These are phyloP conservation scores for Coniochaeta hoffmannii DNA, from an alignment of 2,329 filamentous ascomycete genomes.

Conservation along the genomic window DNA sequence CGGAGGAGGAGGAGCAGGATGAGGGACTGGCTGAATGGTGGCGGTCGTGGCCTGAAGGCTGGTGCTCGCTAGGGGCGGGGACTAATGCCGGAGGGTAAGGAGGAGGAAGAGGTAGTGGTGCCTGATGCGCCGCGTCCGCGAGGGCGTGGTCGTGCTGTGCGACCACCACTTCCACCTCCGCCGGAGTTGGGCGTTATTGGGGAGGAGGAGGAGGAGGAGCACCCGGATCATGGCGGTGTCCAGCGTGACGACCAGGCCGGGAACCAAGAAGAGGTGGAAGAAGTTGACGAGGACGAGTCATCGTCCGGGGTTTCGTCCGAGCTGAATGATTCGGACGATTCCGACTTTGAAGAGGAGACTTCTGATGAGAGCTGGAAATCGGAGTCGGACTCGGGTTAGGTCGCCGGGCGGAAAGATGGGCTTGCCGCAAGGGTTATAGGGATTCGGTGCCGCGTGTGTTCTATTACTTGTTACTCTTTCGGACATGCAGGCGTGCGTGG, in stretches of 20 bases:
- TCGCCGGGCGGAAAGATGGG: too few species aligned
- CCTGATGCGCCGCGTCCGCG: neutral
- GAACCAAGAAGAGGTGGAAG: neutral
- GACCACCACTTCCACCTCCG: neutral
- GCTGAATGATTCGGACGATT: neutral
- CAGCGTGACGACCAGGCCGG: neutral
- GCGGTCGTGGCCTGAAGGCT: neutral
- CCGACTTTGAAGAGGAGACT: neutral
- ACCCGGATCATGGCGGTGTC: neutral
- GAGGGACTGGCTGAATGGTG: too few species aligned
- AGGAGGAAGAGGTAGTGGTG: neutral
- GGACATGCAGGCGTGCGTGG: neutral
- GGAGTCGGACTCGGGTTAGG: neutral
- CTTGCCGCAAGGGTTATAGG: too few species aligned
- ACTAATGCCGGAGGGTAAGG: neutral
- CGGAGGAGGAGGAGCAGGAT: too few species aligned
- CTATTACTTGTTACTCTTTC: neutral
- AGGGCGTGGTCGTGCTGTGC: neutral
- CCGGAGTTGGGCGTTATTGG: neutral
- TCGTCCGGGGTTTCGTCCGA: neutral
- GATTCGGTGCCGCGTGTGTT: neutral
- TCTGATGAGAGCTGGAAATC: neutral
- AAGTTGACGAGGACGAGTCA: neutral
- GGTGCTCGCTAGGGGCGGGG: neutral
- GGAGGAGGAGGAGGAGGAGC: neutral